These are phyloP conservation scores for Crucibulum laeve DNA, from an alignment of 768 basidiomycete species.

Conservation along the genomic window DNA sequence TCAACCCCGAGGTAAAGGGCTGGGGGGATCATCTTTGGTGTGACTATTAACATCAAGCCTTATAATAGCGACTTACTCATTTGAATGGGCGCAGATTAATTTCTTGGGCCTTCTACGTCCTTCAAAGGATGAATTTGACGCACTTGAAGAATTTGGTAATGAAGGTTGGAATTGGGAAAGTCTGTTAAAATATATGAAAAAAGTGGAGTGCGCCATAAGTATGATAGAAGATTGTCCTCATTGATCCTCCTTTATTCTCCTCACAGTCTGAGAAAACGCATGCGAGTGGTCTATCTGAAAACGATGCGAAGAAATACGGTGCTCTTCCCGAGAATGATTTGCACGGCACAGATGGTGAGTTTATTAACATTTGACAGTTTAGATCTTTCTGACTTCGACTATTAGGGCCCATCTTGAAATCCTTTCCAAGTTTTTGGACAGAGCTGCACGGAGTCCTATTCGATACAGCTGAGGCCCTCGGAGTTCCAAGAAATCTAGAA, in stretches of 20 bases:
- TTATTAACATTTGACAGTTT: neutral
- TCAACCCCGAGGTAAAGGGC: constrained; percentile 19
- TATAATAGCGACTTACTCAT: neutral
- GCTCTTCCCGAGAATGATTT: neutral
- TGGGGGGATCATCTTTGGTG: constrained; percentile 18
- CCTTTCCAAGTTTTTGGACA: constrained; percentile 6
- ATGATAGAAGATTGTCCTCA: too few species aligned
- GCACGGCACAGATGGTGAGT: neutral
- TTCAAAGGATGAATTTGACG: constrained; percentile 10
- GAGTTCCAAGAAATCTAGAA: constrained; percentile 8
- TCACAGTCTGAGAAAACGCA: too few species aligned
- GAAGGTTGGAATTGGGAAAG: constrained; percentile 15
- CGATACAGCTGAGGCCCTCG: constrained; percentile 4
- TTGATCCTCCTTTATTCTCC: too few species aligned
- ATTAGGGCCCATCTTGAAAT: constrained; percentile 7
- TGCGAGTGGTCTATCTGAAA: too few species aligned
- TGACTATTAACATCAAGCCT: neutral
- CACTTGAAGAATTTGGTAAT: constrained; percentile 10
- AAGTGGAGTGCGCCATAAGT: too few species aligned
- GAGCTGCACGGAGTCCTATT: constrained; percentile 4
- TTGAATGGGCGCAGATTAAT: constrained; percentile 2
- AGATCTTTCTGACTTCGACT: neutral
- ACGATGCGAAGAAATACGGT: neutral
- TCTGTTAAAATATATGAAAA: constrained; percentile 13
- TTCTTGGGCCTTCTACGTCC: constrained; percentile 2